phyloP scores from a whole-genome alignment of 306 rosid species.

The Alnus rubra region DNA sequence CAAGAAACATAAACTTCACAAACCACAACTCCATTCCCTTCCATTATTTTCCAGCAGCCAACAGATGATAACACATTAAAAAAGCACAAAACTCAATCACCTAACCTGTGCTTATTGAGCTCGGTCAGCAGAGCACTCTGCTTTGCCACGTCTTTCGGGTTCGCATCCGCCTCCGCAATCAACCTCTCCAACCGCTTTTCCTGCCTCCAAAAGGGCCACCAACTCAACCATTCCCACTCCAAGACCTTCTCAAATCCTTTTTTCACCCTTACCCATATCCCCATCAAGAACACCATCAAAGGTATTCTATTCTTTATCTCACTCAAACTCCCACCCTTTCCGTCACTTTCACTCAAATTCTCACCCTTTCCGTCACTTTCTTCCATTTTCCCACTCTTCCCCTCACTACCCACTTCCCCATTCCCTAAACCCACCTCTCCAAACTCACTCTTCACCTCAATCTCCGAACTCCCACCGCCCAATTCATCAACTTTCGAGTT shows the following conservation, averaged over 20 bases:
- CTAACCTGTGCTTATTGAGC: slow-evolving; percentile 89
- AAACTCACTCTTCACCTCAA: slow-evolving; percentile 29
- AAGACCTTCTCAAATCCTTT: slow-evolving; percentile 45
- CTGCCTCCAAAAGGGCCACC: slow-evolving; percentile 97
- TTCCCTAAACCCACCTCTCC: slow-evolving; percentile 20
- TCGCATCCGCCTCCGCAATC: slow-evolving; percentile 74
- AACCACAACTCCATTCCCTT: neutral
- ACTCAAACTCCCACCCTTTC: slow-evolving; percentile 29
- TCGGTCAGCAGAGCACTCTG: slow-evolving; percentile 81
- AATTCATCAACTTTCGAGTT: slow-evolving; percentile 2
- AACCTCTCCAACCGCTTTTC: slow-evolving; percentile 75
- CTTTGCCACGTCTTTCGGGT: slow-evolving; percentile 68
- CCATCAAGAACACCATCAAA: slow-evolving; percentile 63
- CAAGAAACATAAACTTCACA: neutral
- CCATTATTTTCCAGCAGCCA: neutral
- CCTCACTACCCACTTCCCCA: slow-evolving; percentile 22
- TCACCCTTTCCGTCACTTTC: slow-evolving; percentile 4
- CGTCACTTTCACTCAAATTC: slow-evolving; percentile 33
- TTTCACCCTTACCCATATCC: slow-evolving; percentile 61
- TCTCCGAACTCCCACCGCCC: slow-evolving; percentile 6
- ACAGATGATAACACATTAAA: neutral
- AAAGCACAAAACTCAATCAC: neutral
- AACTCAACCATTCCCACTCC: slow-evolving; percentile 49
- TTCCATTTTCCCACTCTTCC: slow-evolving; percentile 8
- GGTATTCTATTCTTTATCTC: slow-evolving; percentile 41